Evolutionary conservation across 257 asterid species (phyloP), one percentile per base, ranked within the genome.

Genomic region (Craterostigma plantagineum): DNA sequence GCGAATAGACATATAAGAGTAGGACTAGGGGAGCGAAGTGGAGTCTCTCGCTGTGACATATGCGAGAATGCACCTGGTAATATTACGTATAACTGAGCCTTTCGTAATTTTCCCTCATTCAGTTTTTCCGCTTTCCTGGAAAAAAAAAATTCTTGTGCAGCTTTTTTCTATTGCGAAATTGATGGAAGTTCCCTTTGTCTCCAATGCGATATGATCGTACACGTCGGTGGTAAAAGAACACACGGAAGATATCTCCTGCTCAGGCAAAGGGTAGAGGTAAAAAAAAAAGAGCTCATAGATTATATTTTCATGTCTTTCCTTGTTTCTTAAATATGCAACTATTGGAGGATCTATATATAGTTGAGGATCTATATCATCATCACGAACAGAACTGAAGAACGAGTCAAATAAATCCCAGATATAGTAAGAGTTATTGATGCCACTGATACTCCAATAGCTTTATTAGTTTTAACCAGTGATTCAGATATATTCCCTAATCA

Each of bases 211-310:
- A 78, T 73, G 90, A 65, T 62, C 50, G 95, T 81, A 49, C 97
- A 86, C 63, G 97, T 81, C 43, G 97, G 85, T 34, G 95, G 95
- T 39, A 86, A 86, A 76, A 64, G 95, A 81, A 86, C 97, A 51
- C 97, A 86, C 51, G 78, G 78, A 43, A 64, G 97, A 58, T 81
- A 78, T 76, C 97, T 86, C 52, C 62, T 86, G 50, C 54, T 81
- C 50, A 78, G 97, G 69, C 95, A 86, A 72, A 81, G 87, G 72
- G 67, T 78, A 23, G 86, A 86, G 97, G 97, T 86, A 23, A 2
- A 2, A 23, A 23, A 23, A 23, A 6, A 2, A 23, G 6, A 23
- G 2, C 30, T n/a, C n/a, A 23, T 2, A 23, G 6, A 23, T 23
- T 23, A 6, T 23, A 23, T 23, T n/a, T 23, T 23, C 30, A 23